Evolutionary conservation across 1,139 yeast genomes (phyloP), one percentile per base, ranked within the genome.

Genomic region (Diutina siamensis): DNA sequence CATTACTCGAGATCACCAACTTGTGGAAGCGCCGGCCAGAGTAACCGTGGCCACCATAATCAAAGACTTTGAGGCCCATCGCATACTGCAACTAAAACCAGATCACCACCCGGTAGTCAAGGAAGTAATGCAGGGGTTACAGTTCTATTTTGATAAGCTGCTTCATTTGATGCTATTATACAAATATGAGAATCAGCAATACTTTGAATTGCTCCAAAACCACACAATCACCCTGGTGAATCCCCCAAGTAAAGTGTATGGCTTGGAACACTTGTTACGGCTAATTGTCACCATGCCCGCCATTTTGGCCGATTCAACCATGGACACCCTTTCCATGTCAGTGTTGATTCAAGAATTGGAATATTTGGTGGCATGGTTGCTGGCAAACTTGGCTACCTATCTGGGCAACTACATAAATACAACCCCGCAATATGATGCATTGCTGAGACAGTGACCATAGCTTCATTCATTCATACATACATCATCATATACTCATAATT

Each of bases 161-260:
- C 60, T 89, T 44, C 87, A 95, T 7, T 72, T 83, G 46, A 67
- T 84, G 45, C 64, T 92, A 25, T 72, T 92, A 5, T 92, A 92
- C 64, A 74, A 94, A 50, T 83, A 81, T 53, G 98, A 92, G 61
- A 69, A 95, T 48, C 75, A 83, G 50, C 97, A 92, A 60, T 87
- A 76, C 55, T 71, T 80, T 47, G 77, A 82, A 46, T 58, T 83
- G 35, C 52, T 63, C 35, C 65, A 61, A 52, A 57, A 57, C 12
- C 53, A 59, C 17, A 53, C 51, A 4, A 61, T 67, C 40, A 65
- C 65, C 45, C 21, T 3, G 4, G 3, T 20, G 12, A 5, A 27
- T 2, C 42, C 32, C 3, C 46, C 48, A 8, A 40, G 46, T 5
- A 40, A 46, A 5, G 61, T 82, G 0, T 92, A 89, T 58, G 96